Base-by-base conservation (phyloP, 2,329 filamentous ascomycete genomes). In the Nothophoma quercina region DNA sequence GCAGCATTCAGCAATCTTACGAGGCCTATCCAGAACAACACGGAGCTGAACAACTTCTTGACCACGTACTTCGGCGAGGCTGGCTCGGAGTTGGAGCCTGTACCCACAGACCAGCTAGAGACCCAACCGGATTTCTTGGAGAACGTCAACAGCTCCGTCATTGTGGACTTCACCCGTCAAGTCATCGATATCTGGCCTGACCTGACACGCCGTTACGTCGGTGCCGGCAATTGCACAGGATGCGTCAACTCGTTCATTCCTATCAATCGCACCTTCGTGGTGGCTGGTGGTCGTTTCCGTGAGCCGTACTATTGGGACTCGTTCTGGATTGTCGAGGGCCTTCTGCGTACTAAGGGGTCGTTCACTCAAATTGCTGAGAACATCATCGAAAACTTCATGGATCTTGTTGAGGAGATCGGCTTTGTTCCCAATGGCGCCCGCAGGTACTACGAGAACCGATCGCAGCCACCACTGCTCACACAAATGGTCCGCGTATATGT, bases 301-400 rank as follows among this genome's bases (percentile, higher is more conserved):
- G 87, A 89, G 71, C 81, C 85, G 1, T 89, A 89, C 67, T 89
- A 89, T 70, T 89, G 86, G 86, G 86, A 89, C 69, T 86, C 84
- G 25, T 88, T 83, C 74, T 88, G 85, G 85, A 87, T 88, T 40
- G 62, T 89, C 38, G 83, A 87, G 71, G 87, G 87, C 19, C 77
- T 89, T 19, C 72, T 89, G 26, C 81, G 86, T 38, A 88, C 85
- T 0, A 81, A 84, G 13, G 87, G 86, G 29, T 81, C 81, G 35
- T 89, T 88, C 56, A 81, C 82, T 6, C 71, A 83, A 26, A 87
- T 89, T 54, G 83, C 86, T 4, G 80, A 79, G 65, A 88, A 89
- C 70, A 87, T 85, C 23, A 87, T 89, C 56, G 85, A 88, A 64
- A 89, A 89, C 67, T 89, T 89, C 60, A 74, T 88, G 9, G 87